Evolutionary conservation across 2,329 filamentous ascomycete genomes (phyloP).

Genomic region (Fonsecaea erecta): DNA sequence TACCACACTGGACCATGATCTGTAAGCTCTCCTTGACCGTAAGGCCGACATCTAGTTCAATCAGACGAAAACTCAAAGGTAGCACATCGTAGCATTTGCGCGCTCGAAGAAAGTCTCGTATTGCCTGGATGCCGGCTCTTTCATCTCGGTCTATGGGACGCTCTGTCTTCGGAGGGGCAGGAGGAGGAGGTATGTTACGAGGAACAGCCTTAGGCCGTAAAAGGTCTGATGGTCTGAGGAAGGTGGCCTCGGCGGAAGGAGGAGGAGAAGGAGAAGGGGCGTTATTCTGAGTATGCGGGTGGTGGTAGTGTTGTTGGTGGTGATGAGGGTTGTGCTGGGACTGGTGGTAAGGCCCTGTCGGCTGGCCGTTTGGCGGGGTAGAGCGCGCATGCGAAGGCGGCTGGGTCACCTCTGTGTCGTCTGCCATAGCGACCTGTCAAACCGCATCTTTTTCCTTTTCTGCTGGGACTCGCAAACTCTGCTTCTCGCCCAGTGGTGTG

Average conservation of each 20-base stretch:
- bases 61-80: slow-evolving; percentile 91
- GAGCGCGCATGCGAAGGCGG: slow-evolving; percentile 14
- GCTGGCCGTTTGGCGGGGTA: slow-evolving; percentile 21
- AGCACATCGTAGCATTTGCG: slow-evolving; percentile 98
- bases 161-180: slow-evolving; percentile 50
- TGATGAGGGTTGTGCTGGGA: slow-evolving; percentile 21
- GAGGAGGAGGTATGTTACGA: slow-evolving; percentile 50
- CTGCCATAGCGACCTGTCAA: slow-evolving; percentile 30
- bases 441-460: slow-evolving; percentile 23
- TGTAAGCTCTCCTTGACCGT: slow-evolving; percentile 96
- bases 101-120: slow-evolving; percentile 94
- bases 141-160: slow-evolving; percentile 56
- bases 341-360: slow-evolving; percentile 26
- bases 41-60: slow-evolving; percentile 91
- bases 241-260: slow-evolving; percentile 44
- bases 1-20: slow-evolving; percentile 94
- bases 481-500: not conserved
- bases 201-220: slow-evolving; percentile 48
- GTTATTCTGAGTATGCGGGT: slow-evolving; percentile 31
- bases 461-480: slow-evolving; percentile 5
- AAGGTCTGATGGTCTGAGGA: slow-evolving; percentile 56
- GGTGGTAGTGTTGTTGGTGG: slow-evolving; percentile 20
- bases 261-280: slow-evolving; percentile 24
- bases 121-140: slow-evolving; percentile 66
- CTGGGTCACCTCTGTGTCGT: slow-evolving; percentile 32